phyloP scores from a whole-genome alignment of 202 grass and related monocot species.

The Saccharum hybrid region DNA sequence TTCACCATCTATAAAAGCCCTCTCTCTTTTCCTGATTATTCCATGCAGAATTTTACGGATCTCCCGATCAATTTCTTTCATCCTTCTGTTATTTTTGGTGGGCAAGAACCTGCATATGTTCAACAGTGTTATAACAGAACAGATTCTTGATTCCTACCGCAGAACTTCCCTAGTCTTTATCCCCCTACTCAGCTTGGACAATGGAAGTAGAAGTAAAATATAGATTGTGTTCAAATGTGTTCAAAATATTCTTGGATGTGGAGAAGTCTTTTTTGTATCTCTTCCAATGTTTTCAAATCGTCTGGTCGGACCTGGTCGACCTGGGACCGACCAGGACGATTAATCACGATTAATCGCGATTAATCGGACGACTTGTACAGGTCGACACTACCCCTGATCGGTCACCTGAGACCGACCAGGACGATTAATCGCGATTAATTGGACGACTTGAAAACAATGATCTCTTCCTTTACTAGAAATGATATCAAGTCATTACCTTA shows the following conservation, averaged over 20 bases:
- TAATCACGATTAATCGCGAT: too few species aligned
- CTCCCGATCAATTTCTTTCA: conserved; percentile 57
- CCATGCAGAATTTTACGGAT: conserved; percentile 42
- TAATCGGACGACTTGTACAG: too few species aligned
- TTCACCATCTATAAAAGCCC: conserved; percentile 52
- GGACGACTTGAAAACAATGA: too few species aligned
- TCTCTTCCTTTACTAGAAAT: conserved; percentile 24
- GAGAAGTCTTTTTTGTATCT: not conserved
- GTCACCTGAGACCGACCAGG: too few species aligned
- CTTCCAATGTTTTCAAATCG: too few species aligned
- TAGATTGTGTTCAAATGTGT: not conserved
- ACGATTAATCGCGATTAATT: too few species aligned
- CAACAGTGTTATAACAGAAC: not conserved
- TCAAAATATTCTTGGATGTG: conserved; percentile 1
- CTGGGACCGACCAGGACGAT: too few species aligned
- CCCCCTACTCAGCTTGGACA: not conserved
- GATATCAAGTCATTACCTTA: not conserved
- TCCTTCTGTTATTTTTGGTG: conserved; percentile 60
- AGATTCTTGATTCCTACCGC: not conserved
- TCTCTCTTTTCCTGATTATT: conserved; percentile 63
- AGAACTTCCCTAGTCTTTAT: not conserved
- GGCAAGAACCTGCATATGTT: conserved; percentile 62
- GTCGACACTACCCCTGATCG: too few species aligned
- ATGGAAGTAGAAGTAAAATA: not conserved
- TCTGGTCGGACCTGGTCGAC: too few species aligned